A percentile compares a stretch with the other conserved stretches of the same genome.
These are phyloP conservation scores for Ceratocystis albifundus DNA, from an alignment of 2,329 filamentous ascomycete genomes.

Conservation along the genomic window DNA sequence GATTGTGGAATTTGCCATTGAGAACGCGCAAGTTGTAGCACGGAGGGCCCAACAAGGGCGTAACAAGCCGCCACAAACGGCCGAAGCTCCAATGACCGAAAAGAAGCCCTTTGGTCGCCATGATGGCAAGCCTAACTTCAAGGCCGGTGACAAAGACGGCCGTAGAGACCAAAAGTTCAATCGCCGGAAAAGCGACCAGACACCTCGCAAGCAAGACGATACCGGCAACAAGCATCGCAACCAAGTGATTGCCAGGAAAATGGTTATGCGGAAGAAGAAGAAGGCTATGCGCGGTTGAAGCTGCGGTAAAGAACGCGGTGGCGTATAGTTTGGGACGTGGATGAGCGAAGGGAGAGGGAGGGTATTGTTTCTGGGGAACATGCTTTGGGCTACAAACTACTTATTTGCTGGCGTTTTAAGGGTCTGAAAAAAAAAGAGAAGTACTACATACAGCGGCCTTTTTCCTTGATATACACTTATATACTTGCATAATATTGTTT, in stretches of 20 bases:
- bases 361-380: slow-evolving; percentile 7
- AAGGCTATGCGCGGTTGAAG: slow-evolving; percentile 19
- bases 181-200: slow-evolving; percentile 24
- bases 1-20: slow-evolving; percentile 94
- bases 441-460: slow-evolving; percentile 18
- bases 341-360: neutral
- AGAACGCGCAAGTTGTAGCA: slow-evolving; percentile 91
- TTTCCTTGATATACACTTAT: slow-evolving; percentile 16
- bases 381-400: slow-evolving; percentile 1
- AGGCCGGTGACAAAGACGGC: slow-evolving; percentile 19
- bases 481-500: neutral
- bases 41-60: slow-evolving; percentile 39
- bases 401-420: slow-evolving; percentile 22
- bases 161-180: slow-evolving; percentile 22
- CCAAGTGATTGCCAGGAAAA: slow-evolving; percentile 23
- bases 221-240: slow-evolving; percentile 28
- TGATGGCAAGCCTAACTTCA: slow-evolving; percentile 8
- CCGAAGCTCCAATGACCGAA: neutral
- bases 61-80: slow-evolving; percentile 7
- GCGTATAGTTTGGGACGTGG: neutral
- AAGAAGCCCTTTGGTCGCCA: slow-evolving; percentile 11
- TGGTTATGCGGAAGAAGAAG: slow-evolving; percentile 22
- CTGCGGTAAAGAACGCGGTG: neutral
- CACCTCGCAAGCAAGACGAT: slow-evolving; percentile 30
- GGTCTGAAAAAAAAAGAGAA: slow-evolving; percentile 24